Evolutionary conservation across 1,139 yeast species (phyloP).

Genomic region (Geotrichum histeridarum): DNA sequence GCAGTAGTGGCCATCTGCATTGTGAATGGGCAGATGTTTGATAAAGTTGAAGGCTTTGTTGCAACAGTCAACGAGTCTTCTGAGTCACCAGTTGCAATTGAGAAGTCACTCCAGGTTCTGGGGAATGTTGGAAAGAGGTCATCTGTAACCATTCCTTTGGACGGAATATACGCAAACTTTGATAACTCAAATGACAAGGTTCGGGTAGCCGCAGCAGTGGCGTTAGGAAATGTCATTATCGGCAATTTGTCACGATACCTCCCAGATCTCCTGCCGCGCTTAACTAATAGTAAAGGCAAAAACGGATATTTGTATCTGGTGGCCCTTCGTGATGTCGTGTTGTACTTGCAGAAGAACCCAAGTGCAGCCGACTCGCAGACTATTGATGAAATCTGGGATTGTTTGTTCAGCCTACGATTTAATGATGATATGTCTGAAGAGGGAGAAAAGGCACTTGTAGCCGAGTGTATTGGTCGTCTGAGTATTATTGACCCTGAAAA

Average conservation of each 20-base stretch:
- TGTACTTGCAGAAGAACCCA: slow-evolving; percentile 22
- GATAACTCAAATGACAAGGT: slow-evolving; percentile 39
- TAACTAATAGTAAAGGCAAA: slow-evolving; percentile 25
- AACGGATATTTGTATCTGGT: slow-evolving; percentile 38
- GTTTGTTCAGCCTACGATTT: slow-evolving; percentile 26
- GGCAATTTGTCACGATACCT: slow-evolving; percentile 40
- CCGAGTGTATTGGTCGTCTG: slow-evolving; percentile 40
- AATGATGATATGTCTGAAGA: slow-evolving; percentile 28
- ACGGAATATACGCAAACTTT: slow-evolving; percentile 36
- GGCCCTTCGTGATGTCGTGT: slow-evolving; percentile 41
- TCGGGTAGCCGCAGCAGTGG: slow-evolving; percentile 47
- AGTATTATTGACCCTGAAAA: slow-evolving; percentile 30
- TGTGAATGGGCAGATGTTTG: slow-evolving; percentile 13
- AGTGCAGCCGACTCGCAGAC: slow-evolving; percentile 16
- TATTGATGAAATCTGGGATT: slow-evolving; percentile 28
- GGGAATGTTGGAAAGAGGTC: slow-evolving; percentile 46
- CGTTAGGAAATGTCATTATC: slow-evolving; percentile 50
- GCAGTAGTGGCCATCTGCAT: slow-evolving; percentile 18
- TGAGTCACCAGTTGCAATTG: background rate
- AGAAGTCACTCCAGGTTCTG: slow-evolving; percentile 38
- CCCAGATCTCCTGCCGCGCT: slow-evolving; percentile 34
- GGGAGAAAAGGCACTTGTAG: slow-evolving; percentile 34
- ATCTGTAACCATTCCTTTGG: slow-evolving; percentile 33
- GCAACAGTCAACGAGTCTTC: slow-evolving; percentile 4
- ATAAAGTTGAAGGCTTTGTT: slow-evolving; percentile 7